A percentile compares a stretch with the other conserved stretches of the same genome.
Conservation (phyloP, 495 filamentous ascomycete genomes). For the Xylaria nigripes region DNA sequence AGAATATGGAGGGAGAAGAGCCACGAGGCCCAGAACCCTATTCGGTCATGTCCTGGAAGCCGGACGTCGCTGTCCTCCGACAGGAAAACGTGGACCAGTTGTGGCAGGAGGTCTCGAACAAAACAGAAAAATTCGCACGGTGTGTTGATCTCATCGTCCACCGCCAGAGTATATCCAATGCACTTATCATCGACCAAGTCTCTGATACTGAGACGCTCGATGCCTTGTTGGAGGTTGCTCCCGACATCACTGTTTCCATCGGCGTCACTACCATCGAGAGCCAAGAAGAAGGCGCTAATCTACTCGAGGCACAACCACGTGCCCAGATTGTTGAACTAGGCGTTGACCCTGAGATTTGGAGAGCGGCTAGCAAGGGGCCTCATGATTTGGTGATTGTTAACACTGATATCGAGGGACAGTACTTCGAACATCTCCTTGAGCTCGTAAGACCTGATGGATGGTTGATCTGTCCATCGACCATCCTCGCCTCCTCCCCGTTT, state of each 20-base stretch:
- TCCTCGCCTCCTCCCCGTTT: neutral
- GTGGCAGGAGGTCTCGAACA: neutral
- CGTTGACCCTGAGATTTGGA: conserved; percentile 5
- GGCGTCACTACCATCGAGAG: neutral
- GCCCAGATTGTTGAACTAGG: neutral
- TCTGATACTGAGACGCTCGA: neutral
- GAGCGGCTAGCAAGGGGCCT: neutral
- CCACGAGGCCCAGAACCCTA: conserved; percentile 6
- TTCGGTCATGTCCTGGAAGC: conserved; percentile 17
- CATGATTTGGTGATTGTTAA: conserved; percentile 11
- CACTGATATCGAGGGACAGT: neutral
- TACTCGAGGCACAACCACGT: conserved; percentile 5
- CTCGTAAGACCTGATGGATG: conserved; percentile 11
- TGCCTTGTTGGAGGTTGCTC: neutral
- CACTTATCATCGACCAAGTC: neutral
- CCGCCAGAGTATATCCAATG: conserved; percentile 10
- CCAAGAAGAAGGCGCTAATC: neutral
- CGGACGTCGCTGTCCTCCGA: conserved; percentile 11
- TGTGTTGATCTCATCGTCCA: conserved; percentile 12
- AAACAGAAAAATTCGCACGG: conserved; percentile 1
- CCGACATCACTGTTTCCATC: conserved; percentile 2
- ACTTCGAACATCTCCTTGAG: neutral
- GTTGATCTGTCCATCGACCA: conserved; percentile 6
- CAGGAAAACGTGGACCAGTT: conserved; percentile 1
- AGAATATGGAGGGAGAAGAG: conserved; percentile 8